Evolutionary conservation across 164 flowering plant species (phyloP), one percentile per base, ranked within the genome.

Genomic region (Vitis vinifera): DNA sequence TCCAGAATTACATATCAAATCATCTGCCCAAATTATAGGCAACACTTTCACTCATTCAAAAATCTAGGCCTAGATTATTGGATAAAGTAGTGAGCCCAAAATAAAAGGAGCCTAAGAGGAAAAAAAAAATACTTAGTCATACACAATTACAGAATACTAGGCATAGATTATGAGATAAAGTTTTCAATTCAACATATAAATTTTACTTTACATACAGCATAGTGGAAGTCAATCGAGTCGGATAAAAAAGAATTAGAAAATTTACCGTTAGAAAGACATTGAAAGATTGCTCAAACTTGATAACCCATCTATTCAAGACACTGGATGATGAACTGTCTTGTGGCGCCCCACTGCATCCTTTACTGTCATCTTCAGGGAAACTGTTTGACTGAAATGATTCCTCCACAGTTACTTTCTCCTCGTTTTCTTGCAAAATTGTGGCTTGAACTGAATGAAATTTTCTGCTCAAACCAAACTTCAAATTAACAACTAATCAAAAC

Each of bases 261-360:
- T 29, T 73, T 83, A 92, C 98, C 66, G 96, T 91, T 58, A 93
- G 91, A 71, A 89, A 77, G 55, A 91, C 73, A 73, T 93, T 95
- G 15, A 93, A 63, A 13, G 92, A 79, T 70, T 90, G 98, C 73
- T 95, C 98, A 16, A 85, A 0, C 82, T 88, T 91, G 69, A 95
- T 85, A 51, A 76, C 75, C 96, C 91, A 88, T 55, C 71, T 78
- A 75, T 88, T 93, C 63, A 83, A 64, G 7, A 51, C 80, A 75
- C 78, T 75, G 15, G 84, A 56, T 16, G 90, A 67, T 55, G 84
- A 69, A 68, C 60, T 71, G 47, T 78, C 79, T 8, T 71, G 66
- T 1, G 76, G 65, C 12, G 75, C 81, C 9, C 37, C 66, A 12
- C 51, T 47, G 14, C 67, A 73, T 68, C 66, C 82, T 71, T 80